These are phyloP conservation scores for Cairneyella variabilis DNA, from an alignment of 495 filamentous ascomycete species.

Conservation along the genomic window DNA sequence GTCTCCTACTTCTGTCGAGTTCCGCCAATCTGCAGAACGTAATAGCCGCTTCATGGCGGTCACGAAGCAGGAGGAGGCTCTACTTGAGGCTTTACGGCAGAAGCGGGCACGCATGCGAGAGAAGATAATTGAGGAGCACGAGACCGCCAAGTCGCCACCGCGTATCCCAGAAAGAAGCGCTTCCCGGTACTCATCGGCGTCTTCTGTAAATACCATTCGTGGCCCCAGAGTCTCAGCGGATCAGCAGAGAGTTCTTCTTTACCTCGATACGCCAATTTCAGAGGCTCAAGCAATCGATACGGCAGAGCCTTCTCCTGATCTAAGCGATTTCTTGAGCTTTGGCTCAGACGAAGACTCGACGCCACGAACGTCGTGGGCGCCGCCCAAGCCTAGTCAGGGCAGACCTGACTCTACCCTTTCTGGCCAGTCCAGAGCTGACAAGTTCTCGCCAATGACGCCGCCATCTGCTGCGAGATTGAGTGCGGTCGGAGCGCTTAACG, in stretches of 20 bases:
- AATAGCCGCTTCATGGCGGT: conserved; percentile 77
- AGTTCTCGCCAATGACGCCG: conserved; percentile 10
- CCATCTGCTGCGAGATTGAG: conserved; percentile 20
- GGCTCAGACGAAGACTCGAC: conserved; percentile 27
- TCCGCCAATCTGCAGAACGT: conserved; percentile 17
- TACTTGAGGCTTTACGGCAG: conserved; percentile 75
- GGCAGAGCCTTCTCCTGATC: conserved; percentile 25
- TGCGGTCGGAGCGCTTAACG: conserved; percentile 18
- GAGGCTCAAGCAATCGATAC: conserved; percentile 16
- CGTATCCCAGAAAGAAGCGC: conserved; percentile 4
- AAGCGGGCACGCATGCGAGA: conserved; percentile 75
- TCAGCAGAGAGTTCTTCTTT: conserved; percentile 16
- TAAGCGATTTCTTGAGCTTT: conserved; percentile 27
- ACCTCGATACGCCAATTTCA: conserved; percentile 20
- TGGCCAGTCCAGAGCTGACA: conserved; percentile 1
- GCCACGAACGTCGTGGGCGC: conserved; percentile 16
- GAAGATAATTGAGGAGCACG: conserved; percentile 58
- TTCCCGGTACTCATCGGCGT: conserved; percentile 11
- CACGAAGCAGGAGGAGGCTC: conserved; percentile 77
- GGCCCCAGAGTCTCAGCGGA: background rate
- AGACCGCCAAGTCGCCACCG: conserved; percentile 22
- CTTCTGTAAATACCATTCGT: conserved; percentile 8
- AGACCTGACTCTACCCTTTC: conserved; percentile 20
- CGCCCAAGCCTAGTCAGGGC: background rate
- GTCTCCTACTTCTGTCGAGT: conserved; percentile 44